Evolutionary conservation across 768 basidiomycete species (phyloP).

Genomic region (Rubroboletus satanas): DNA sequence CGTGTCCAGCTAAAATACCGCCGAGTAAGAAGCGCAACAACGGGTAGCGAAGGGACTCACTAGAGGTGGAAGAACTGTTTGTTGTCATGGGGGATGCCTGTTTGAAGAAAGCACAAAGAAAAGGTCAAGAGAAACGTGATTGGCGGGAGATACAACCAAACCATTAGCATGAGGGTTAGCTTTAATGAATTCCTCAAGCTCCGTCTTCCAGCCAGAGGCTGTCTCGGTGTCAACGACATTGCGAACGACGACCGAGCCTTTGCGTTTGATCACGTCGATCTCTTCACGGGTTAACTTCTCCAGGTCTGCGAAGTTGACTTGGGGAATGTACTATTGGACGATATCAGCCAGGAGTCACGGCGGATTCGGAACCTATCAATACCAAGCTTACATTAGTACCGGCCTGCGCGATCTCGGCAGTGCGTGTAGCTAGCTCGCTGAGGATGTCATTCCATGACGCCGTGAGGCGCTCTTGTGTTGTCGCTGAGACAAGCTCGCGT

Average conservation of each 20-base stretch:
- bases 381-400: conserved; percentile 45
- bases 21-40: neutral
- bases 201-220: conserved; percentile 55
- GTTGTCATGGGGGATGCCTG: conserved; percentile 52
- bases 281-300: conserved; percentile 42
- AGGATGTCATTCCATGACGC: conserved; percentile 59
- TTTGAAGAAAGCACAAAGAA: neutral
- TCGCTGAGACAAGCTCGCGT: conserved; percentile 47
- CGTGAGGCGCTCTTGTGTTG: conserved; percentile 46
- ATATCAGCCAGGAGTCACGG: neutral
- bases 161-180: conserved; percentile 56
- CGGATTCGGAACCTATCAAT: neutral
- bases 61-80: conserved; percentile 76
- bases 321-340: conserved; percentile 50
- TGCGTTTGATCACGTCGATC: conserved; percentile 47
- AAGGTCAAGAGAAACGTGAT: neutral
- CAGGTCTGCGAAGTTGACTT: conserved; percentile 56
- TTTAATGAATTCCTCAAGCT: conserved; percentile 52
- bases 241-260: conserved; percentile 58
- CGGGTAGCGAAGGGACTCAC: conserved; percentile 35
- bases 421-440: conserved; percentile 43
- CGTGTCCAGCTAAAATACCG: conserved; percentile 39
- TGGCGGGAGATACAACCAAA: conserved; percentile 11
- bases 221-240: conserved; percentile 56
- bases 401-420: conserved; percentile 41